Evolutionary conservation across 371 early-diverging fungal genomes (phyloP), one percentile per base, ranked within the genome.

Genomic region (Lichtheimia ornata): DNA sequence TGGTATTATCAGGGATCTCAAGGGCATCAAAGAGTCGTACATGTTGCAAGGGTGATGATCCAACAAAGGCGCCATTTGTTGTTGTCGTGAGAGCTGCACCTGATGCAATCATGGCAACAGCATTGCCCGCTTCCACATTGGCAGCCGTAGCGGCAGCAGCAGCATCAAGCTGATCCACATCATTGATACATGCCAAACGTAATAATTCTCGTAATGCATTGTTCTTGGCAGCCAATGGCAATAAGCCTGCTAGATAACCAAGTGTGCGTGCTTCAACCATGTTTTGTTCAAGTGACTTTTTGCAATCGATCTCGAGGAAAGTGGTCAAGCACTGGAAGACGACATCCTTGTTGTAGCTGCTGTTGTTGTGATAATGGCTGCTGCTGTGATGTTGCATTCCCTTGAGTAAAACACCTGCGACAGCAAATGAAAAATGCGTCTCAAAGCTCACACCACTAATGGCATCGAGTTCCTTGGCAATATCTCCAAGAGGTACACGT

Each of bases 381-480:
- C 35, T 47, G 47, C 3, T 47, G 47, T 22, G n/a, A n/a, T 47
- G 84, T 65, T 89, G 88, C 55, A 95, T 60, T 13, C 96, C 97
- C 66, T 88, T 91, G 50, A 95, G 68, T 35, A 97, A 69, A 7
- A 87, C 84, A 20, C 87, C 86, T 1, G 93, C 87, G 28, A 95
- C 75, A n/a, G 95, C 92, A 63, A 94, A 93, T 27, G 94, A 85
- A 60, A 97, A 94, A 69, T 94, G 90, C 5, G 83, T 81, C 35
- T 84, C 81, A 74, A 95, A 96, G 70, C 85, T 87, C 54, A 95
- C 83, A 6, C 93, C 94, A 27, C 84, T 79, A 4, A 77, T 73
- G 4, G 75, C 70, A 61, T 97, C 97, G 53, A 94, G 67, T 47
- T 88, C 81, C 51, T 67, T 65, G 2, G 86, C 82, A 6, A 84